These are phyloP conservation scores for Diaporthe vexans DNA, from an alignment of 2,329 filamentous ascomycete species.

Conservation along the genomic window DNA sequence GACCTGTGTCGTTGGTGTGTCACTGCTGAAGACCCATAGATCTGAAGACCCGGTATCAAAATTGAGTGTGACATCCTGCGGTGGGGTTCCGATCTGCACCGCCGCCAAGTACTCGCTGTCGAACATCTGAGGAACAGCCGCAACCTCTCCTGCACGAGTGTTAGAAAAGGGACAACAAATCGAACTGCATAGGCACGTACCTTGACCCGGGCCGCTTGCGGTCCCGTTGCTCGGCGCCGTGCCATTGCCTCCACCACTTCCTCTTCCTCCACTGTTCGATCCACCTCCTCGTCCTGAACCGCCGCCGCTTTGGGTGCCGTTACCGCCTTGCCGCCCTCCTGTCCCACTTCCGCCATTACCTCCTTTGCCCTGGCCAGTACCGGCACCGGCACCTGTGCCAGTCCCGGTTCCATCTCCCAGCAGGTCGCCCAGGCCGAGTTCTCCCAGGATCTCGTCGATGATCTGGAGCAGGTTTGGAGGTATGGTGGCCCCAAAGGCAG, in stretches of 20 bases:
- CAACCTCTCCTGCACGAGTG: constrained; percentile 51
- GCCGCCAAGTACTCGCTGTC: constrained; percentile 69
- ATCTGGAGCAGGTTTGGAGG: constrained; percentile 51
- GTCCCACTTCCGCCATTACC: constrained; percentile 1
- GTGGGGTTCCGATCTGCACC: constrained; percentile 68
- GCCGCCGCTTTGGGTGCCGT: not conserved
- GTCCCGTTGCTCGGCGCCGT: constrained; percentile 26
- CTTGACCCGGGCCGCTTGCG: constrained; percentile 39
- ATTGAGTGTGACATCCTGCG: constrained; percentile 71
- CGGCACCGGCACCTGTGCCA: constrained; percentile 2
- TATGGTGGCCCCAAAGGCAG: constrained; percentile 54
- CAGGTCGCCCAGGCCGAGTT: constrained; percentile 48
- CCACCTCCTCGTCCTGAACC: not conserved
- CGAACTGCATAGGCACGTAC: constrained; percentile 16
- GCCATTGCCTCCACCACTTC: constrained; percentile 27
- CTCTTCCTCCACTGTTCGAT: not conserved
- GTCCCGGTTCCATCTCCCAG: constrained; percentile 1
- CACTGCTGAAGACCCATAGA: constrained; percentile 76
- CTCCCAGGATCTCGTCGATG: constrained; percentile 52
- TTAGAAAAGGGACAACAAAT: constrained; percentile 41
- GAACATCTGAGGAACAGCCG: constrained; percentile 59
- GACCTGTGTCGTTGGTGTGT: constrained; percentile 62
- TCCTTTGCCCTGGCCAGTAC: not conserved
- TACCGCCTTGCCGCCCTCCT: constrained; percentile 5
- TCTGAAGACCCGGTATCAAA: constrained; percentile 79